Evolutionary conservation across 2,329 filamentous ascomycete species (phyloP).

Genomic region (Chrysoporthe cubensis): DNA sequence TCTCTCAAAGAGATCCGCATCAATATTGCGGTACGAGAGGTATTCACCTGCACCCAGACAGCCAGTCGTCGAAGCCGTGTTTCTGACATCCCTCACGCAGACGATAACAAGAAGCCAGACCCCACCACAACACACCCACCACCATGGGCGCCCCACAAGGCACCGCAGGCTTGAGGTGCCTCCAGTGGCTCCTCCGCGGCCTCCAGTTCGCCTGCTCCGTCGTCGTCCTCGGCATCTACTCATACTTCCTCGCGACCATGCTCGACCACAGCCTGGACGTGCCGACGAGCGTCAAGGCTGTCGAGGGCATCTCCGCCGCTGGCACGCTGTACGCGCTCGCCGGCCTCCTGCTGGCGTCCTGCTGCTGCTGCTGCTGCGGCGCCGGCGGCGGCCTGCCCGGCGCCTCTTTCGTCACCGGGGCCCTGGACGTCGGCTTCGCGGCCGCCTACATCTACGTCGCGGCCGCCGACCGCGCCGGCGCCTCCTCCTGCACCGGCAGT

Average conservation of each 20-base stretch:
- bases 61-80: no score
- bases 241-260: conserved; percentile 68
- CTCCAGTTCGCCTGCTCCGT: conserved; percentile 65
- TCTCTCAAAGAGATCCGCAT: neutral
- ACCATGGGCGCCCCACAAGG: conserved; percentile 57
- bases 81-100: no score
- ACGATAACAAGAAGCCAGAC: no score
- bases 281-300: conserved; percentile 59
- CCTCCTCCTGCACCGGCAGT: conserved; percentile 56
- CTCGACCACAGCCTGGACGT: conserved; percentile 58
- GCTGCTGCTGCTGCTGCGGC: conserved; percentile 40
- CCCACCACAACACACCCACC: no score
- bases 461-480: conserved; percentile 63
- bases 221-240: conserved; percentile 67
- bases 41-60: neutral
- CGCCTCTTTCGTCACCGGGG: conserved; percentile 64
- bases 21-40: neutral
- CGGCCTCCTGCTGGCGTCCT: conserved; percentile 66
- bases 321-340: conserved; percentile 66
- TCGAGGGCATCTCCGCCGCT: conserved; percentile 65
- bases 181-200: conserved; percentile 61
- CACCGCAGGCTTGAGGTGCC: conserved; percentile 53
- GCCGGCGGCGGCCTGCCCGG: conserved; percentile 58
- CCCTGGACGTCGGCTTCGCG: conserved; percentile 66
- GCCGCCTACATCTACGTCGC: conserved; percentile 69